Evolutionary conservation across 306 rosid genomes (phyloP).

Genomic region (Quercus gilva): DNA sequence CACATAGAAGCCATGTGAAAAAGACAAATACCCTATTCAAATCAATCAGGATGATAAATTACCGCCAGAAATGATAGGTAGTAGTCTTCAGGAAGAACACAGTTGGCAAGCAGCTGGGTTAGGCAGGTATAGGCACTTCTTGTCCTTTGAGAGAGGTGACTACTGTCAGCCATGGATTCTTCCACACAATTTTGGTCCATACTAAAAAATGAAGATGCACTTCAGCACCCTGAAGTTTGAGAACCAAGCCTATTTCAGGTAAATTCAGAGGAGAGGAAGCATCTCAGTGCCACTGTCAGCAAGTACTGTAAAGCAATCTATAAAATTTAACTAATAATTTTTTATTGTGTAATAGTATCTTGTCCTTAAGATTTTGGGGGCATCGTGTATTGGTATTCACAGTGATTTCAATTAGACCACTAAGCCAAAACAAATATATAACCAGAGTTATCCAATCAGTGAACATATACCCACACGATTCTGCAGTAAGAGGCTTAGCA

Average conservation of each 20-base stretch:
- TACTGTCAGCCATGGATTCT: slow-evolving; percentile 31
- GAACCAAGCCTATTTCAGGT: slow-evolving; percentile 16
- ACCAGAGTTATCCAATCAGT: not conserved
- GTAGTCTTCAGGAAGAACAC: not conserved
- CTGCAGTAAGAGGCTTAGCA: not conserved
- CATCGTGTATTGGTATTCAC: not conserved
- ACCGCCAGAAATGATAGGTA: slow-evolving; percentile 13
- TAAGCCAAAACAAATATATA: not conserved
- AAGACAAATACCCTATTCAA: slow-evolving; percentile 19
- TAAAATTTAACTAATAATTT: not conserved
- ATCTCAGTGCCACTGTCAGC: not conserved
- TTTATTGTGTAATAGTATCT: not conserved
- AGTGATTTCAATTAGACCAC: not conserved
- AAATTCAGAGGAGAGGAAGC: slow-evolving; percentile 21
- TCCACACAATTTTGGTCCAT: slow-evolving; percentile 32
- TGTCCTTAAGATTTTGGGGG: not conserved
- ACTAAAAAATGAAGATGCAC: slow-evolving; percentile 18
- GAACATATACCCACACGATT: not conserved
- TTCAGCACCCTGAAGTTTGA: slow-evolving; percentile 21
- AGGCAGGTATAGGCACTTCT: slow-evolving; percentile 31
- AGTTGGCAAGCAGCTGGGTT: slow-evolving; percentile 3
- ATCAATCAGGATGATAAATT: slow-evolving; percentile 13
- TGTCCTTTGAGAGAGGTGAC: slow-evolving; percentile 12
- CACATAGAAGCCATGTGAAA: slow-evolving; percentile 26
- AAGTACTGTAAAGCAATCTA: not conserved